Evolutionary conservation across 2,329 filamentous ascomycete species (phyloP), one percentile per base, ranked within the genome.

Genomic region (Zalaria sp.): DNA sequence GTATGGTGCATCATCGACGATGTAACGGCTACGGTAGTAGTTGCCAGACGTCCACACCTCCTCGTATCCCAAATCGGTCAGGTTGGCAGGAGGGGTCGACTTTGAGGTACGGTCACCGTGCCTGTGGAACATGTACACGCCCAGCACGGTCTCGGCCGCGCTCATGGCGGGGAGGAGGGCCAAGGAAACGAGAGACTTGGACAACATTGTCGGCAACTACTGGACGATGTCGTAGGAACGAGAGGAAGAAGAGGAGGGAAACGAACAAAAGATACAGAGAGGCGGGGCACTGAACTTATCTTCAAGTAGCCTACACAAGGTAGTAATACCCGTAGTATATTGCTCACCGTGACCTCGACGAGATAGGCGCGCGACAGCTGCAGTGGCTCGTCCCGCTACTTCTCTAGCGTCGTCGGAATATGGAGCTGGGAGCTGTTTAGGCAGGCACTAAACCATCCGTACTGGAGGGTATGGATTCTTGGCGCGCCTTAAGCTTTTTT

Each of bases 51-150:
- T 67, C 61, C 77, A 81, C 50, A 87, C 77, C 65, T 95, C 71
- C 38, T 72, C 65, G 56, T 88, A 86, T 28, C 88, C 88, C 40
- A 94, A 72, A 45, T 81, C 72, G 8, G 88, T 94, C 57, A 95
- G 64, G 49, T 73, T 72, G 27, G 83, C 77, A 8, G 82, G 81
- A 37, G 77, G 68, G 47, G 76, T 77, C 11, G 75, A 69, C 66
- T 93, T 94, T 48, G 84, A 66, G 1, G 86, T 89, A 43, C 88
- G 78, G 61, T 95, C 88, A 44, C 88, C 88, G 65, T 95, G 88
- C 37, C 88, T 82, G 52, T 85, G 78, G 68, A 93, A 93, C 62
- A 94, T 78, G 61, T 88, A 91, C 37, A 81, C 78, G 40, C 86
- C 87, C 10, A 93, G 70, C 27, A 91, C 69, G 1, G 79, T 83